Evolutionary conservation across 2,329 filamentous ascomycete genomes (phyloP), one percentile per base, ranked within the genome.

Genomic region (Apiospora rasikravindrae): DNA sequence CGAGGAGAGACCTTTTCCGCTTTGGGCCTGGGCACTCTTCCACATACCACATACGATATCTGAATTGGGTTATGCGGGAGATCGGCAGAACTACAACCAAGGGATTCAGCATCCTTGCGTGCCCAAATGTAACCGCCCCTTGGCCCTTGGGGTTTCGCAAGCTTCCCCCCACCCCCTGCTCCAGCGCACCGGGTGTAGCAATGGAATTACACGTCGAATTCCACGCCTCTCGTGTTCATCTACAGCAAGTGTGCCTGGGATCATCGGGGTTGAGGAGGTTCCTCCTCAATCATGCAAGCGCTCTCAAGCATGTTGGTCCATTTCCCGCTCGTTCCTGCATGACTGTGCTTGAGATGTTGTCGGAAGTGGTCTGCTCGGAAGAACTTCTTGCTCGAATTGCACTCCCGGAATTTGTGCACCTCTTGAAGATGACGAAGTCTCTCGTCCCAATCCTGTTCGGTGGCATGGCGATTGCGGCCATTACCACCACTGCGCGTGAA

Each of bases 241-340:
- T 14, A 40, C 22, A 64, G 29, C 33, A 37, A n/a, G 33, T 64
- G 57, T 40, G 57, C 19, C 66, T 29, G n/a, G 33, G 14, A 81
- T 77, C 81, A 81, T 66, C 82, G 78, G 57, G 82, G 82, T 49
- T 83, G 88, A 42, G 90, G 87, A 70, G 90, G 89, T 78, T 98
- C 95, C 80, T 97, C 88, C 71, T 92, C 95, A 82, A 95, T 91
- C 94, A 98, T 97, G 84, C 96, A 99, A 6, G 95, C 94, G 80
- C 94, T 97, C 81, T 99, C 96, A 45, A 99, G 87, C 88, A 98
- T 95, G 82, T 98, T 98, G 16, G 96, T 99, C 96, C 96, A 99
- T 83, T 98, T 98, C 44, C 96, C 96, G 82, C 95, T 98, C 0
- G 94, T 96, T 47, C 96, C 96, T 49, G 94, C 94, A 83, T 98